These are phyloP conservation scores for Naganishia albida DNA, from an alignment of 1,284 basidiomycete species.

Conservation along the genomic window DNA sequence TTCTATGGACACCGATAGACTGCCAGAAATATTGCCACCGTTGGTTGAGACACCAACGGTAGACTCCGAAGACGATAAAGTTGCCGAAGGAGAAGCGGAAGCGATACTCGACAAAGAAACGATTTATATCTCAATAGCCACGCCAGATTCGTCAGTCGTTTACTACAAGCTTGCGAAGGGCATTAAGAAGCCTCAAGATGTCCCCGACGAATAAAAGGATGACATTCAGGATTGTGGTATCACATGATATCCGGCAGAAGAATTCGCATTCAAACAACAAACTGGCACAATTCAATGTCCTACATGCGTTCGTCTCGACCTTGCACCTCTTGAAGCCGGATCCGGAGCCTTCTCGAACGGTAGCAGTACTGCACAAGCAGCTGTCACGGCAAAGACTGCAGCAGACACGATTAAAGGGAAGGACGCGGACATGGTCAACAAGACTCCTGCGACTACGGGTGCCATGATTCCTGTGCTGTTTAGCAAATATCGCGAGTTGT, in stretches of 20 bases:
- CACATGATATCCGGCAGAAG: background rate
- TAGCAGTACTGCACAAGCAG: conserved; percentile 66
- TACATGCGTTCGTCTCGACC: background rate
- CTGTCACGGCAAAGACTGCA: conserved; percentile 68
- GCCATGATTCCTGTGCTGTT: conserved; percentile 85
- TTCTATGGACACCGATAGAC: conserved; percentile 28
- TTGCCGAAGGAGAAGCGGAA: conserved; percentile 20
- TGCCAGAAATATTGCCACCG: conserved; percentile 39
- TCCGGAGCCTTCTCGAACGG: conserved; percentile 47
- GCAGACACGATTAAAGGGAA: conserved; percentile 79
- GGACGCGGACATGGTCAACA: conserved; percentile 69
- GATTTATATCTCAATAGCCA: conserved; percentile 51
- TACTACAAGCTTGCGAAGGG: conserved; percentile 55
- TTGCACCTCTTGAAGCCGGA: background rate
- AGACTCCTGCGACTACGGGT: conserved; percentile 77
- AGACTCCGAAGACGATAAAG: conserved; percentile 14
- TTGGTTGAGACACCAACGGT: conserved; percentile 33
- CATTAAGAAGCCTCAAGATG: conserved; percentile 54
- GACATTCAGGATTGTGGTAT: background rate
- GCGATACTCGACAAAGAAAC: conserved; percentile 46
- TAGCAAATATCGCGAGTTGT: conserved; percentile 12
- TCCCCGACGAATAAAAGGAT: conserved; percentile 50
- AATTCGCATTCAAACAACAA: background rate
- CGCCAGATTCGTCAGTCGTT: conserved; percentile 52
- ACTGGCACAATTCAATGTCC: background rate